Evolutionary conservation across 345 rosid species (phyloP), one percentile per base, ranked within the genome.

Genomic region (Crucihimalaya himalaica): DNA sequence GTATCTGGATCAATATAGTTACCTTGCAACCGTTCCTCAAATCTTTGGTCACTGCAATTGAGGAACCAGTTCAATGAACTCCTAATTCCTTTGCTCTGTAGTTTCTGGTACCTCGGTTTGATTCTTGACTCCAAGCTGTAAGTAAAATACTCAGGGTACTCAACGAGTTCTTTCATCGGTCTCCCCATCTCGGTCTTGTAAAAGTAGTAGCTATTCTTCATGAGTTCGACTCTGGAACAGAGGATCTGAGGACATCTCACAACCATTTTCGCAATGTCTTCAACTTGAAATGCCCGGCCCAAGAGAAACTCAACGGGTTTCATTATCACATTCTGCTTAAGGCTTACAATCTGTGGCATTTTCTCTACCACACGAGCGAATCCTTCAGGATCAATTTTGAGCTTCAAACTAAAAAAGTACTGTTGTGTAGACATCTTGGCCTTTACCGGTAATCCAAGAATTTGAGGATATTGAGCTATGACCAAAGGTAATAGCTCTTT

Each of bases 61-160:
- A 94, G 88, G 79, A 91, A 89, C 95, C 96, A 89, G 80, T 89
- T 86, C 84, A 94, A 66, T 0, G 96, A 89, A 71, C 83, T 81
- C 79, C 89, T 82, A 43, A 88, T 88, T 18, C 96, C 96, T 74
- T 86, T 89, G 80, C 86, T 77, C 74, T 88, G 86, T 46, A 91
- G 72, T 72, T 72, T 81, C 73, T 84, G 87, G 67, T 94, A 91
- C 80, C 98, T 86, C 8, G 95, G 98, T 77, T 86, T 89, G 76
- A 94, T 94, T 77, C 98, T 87, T 6, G 95, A 94, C 81, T 94
- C 97, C 86, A 94, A 84, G 81, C 98, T 86, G 42, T 94, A 91
- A 5, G 96, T 94, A 59, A 91, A 94, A 75, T 88, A 91, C 52
- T 91, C 96, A 0, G 98, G 98, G 72, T 86, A 94, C 71, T 88